Evolutionary conservation across 2,329 filamentous ascomycete genomes (phyloP).

Genomic region (Fusarium pseudograminearum): DNA sequence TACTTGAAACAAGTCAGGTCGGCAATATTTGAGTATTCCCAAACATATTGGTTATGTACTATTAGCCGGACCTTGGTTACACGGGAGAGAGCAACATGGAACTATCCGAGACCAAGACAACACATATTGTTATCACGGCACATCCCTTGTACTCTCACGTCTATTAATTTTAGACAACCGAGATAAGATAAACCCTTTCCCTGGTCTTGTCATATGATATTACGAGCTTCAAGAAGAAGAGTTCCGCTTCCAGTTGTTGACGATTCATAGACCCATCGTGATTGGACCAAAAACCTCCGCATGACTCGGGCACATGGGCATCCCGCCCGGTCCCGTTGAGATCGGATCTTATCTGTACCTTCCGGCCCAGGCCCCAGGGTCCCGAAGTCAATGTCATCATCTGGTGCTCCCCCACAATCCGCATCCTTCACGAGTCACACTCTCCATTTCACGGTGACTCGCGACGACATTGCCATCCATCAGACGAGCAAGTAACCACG

Average conservation of each 20-base stretch:
- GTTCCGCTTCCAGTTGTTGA: background rate
- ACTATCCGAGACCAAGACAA: background rate
- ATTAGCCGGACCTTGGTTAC: background rate
- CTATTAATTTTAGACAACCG: background rate
- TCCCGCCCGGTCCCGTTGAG: conserved; percentile 16
- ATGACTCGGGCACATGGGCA: conserved; percentile 42
- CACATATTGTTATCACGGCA: too few relatives aligned
- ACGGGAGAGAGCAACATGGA: background rate
- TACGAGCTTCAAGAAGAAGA: background rate
- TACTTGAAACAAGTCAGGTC: background rate
- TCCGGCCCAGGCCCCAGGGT: background rate
- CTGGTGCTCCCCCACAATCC: conserved; percentile 20
- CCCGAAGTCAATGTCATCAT: conserved; percentile 28
- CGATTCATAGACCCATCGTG: background rate
- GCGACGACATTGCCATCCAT: conserved; percentile 7
- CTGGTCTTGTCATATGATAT: background rate
- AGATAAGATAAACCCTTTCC: background rate
- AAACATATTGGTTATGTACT: background rate
- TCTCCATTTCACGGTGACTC: conserved; percentile 11
- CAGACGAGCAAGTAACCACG: conserved; percentile 19
- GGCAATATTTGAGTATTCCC: background rate
- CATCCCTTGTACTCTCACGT: background rate
- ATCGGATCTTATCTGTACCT: conserved; percentile 34
- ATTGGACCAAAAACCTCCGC: conserved; percentile 25
- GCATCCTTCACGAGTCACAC: conserved; percentile 14